Base-by-base conservation (phyloP, 2,329 filamentous ascomycete species). In the Phoma herbarum region DNA sequence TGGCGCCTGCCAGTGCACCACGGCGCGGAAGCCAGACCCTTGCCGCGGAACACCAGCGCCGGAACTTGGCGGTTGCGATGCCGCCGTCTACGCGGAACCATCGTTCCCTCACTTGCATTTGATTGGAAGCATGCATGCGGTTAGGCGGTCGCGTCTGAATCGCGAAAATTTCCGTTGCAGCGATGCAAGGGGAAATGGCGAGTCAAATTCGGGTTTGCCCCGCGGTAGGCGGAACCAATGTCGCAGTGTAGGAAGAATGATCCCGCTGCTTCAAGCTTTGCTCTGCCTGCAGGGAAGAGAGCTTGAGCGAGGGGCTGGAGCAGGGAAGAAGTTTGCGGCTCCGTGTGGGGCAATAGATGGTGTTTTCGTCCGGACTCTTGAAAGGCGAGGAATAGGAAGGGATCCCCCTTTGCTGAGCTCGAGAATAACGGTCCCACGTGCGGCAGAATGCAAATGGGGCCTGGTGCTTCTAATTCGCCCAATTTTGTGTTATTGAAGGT, bases 321-420 rank as follows among this genome's bases (percentile, higher is more conserved):
- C 45, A 50, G 45, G 56, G 45, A 53, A 59, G 56, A 53, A 50
- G 45, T 53, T 50, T 53, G 56, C 56, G 50, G 56, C 56, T 59
- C 56, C 20, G 50, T 50, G 56, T 53, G 56, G 50, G 31, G 44
- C 37, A n/a, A 52, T 20, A 22, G 43, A 31, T 1, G 37, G 14
- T 28, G 8, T 5, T n/a, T 26, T 37, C 23, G 10, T 41, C 11
- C 20, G 37, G 18, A 22, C 10, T 41, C 37, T n/a, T 49, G 52
- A 37, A 45, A 46, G 29, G 52, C 26, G 46, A 35, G 31, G 29
- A 37, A 22, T n/a, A 35, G 43, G 52, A n/a, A 18, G 14, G 10
- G 43, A 29, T 39, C 18, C 4, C 18, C 11, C 14, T n/a, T 33
- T 31, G 22, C 16, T 33, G 29, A 45, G 12, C 37, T 11, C 4